Evolutionary conservation across 345 rosid genomes (phyloP).

Genomic region (Firmiana major): DNA sequence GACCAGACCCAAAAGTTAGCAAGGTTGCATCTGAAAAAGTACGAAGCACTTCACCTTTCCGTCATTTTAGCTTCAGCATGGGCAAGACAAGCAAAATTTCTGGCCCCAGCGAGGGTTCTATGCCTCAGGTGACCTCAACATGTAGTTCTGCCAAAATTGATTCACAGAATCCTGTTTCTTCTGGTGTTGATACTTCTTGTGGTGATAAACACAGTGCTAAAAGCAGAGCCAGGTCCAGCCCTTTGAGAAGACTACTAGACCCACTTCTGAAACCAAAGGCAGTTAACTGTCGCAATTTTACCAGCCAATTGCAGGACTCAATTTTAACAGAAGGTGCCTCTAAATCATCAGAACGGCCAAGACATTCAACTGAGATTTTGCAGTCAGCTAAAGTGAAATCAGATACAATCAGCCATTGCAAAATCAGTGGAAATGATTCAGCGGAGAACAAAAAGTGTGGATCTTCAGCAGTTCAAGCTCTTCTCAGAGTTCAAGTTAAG

Average conservation of each 20-base stretch:
- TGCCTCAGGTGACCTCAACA: slow-evolving; percentile 28
- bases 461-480: slow-evolving; percentile 63
- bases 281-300: slow-evolving; percentile 31
- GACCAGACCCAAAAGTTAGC: slow-evolving; percentile 29
- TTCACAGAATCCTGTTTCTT: slow-evolving; percentile 38
- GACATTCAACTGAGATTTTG: slow-evolving; percentile 24
- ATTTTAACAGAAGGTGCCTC: slow-evolving; percentile 30
- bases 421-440: slow-evolving; percentile 34
- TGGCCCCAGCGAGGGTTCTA: slow-evolving; percentile 38
- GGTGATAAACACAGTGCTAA: slow-evolving; percentile 32
- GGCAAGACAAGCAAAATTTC: slow-evolving; percentile 55
- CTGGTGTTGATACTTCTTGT: slow-evolving; percentile 26
- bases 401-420: slow-evolving; percentile 32
- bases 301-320: slow-evolving; percentile 38
- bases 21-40: slow-evolving; percentile 45
- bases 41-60: slow-evolving; percentile 78
- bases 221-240: slow-evolving; percentile 65
- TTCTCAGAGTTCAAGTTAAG: slow-evolving; percentile 72
- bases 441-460: slow-evolving; percentile 40
- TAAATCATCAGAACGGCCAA: slow-evolving; percentile 28
- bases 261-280: slow-evolving; percentile 67
- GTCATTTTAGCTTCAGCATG: slow-evolving; percentile 52
- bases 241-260: slow-evolving; percentile 77
- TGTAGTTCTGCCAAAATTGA: slow-evolving; percentile 35
- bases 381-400: slow-evolving; percentile 41